These are phyloP conservation scores for Larix kaempferi DNA, from an alignment of 75 land plant genomes.

Conservation along the genomic window DNA sequence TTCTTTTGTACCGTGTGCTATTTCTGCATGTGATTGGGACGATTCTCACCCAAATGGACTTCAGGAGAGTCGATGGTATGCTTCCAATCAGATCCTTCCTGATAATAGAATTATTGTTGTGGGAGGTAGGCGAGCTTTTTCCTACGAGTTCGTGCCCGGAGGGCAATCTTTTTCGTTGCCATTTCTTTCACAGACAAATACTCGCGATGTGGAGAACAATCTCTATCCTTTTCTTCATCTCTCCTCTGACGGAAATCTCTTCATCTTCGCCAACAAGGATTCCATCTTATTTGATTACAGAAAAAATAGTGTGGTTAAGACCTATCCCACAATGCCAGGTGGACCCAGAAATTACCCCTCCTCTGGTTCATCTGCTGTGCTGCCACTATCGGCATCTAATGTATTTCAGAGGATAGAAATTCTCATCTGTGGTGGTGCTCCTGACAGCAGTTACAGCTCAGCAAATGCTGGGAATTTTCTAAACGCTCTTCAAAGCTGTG, in stretches of 20 bases:
- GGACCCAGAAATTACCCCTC: constrained; percentile 21
- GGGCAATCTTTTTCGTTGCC: not conserved
- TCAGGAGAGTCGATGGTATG: too few relatives aligned
- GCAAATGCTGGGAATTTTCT: not conserved
- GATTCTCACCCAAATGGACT: too few relatives aligned
- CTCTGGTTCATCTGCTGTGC: constrained; percentile 20
- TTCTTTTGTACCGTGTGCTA: constrained; percentile 7
- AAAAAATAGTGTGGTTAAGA: constrained; percentile 9
- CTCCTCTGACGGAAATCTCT: constrained; percentile 19
- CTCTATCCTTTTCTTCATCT: constrained; percentile 16
- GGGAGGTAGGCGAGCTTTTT: not conserved
- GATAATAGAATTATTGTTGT: constrained; percentile 25
- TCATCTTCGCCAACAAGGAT: constrained; percentile 30
- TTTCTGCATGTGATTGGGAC: too few relatives aligned
- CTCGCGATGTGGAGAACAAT: constrained; percentile 9
- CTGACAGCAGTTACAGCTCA: not conserved
- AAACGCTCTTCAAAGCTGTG: constrained; percentile 16
- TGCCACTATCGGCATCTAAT: constrained; percentile 6
- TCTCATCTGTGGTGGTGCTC: constrained; percentile 20
- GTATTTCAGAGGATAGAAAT: constrained; percentile 10
- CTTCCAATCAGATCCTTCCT: constrained; percentile 27
- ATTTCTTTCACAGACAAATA: not conserved
- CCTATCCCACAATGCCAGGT: constrained; percentile 16
- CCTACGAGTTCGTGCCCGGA: not conserved
- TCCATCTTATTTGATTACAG: constrained; percentile 25